Conservation (phyloP, 352 stramenopile genomes). For the Elongisporangium undulatum region DNA sequence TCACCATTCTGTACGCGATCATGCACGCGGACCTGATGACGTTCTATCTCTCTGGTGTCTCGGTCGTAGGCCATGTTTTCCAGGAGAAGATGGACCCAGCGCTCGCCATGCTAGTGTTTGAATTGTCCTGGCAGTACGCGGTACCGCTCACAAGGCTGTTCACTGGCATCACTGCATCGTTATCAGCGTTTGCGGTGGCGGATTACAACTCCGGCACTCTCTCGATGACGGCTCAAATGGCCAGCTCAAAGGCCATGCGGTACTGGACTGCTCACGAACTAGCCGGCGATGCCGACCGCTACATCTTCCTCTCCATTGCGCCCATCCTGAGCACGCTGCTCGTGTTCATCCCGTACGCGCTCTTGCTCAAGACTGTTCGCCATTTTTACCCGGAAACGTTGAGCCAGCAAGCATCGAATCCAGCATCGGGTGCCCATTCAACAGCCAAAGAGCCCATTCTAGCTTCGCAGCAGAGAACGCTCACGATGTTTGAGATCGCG, state of each 20-base stretch:
- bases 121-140: slow-evolving; percentile 1
- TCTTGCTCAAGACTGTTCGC: slow-evolving; percentile 22
- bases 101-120: slow-evolving; percentile 4
- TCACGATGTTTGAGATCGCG: slow-evolving; percentile 33
- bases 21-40: slow-evolving; percentile 35
- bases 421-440: background rate
- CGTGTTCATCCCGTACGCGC: slow-evolving; percentile 7
- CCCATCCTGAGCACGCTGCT: slow-evolving; percentile 16
- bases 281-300: slow-evolving; percentile 10
- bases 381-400: slow-evolving; percentile 16
- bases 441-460: slow-evolving; percentile 12
- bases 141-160: background rate
- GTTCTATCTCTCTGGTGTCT: slow-evolving; percentile 25
- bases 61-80: slow-evolving; percentile 19
- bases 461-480: slow-evolving; percentile 18
- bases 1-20: slow-evolving; percentile 23
- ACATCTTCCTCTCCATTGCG: slow-evolving; percentile 16
- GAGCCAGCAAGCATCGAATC: background rate
- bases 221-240: background rate
- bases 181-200: background rate
- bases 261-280: slow-evolving; percentile 27
- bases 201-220: background rate
- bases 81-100: slow-evolving; percentile 5
- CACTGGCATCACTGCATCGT: background rate
- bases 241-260: slow-evolving; percentile 18